phyloP scores from a whole-genome alignment of 306 rosid species.

The Castanea mollissima region DNA sequence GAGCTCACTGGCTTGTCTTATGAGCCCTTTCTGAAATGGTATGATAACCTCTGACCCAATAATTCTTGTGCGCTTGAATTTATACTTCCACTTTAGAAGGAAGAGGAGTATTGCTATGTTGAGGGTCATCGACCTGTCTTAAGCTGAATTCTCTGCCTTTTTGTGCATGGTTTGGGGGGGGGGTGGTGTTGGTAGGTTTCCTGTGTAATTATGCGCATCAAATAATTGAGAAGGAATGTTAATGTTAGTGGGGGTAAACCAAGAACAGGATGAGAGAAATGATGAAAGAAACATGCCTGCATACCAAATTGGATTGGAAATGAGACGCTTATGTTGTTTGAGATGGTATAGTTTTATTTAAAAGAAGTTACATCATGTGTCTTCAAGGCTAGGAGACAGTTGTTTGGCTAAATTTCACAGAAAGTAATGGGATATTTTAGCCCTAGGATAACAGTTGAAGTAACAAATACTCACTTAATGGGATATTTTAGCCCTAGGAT shows the following conservation, averaged over 20 bases:
- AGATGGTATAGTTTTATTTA: not conserved
- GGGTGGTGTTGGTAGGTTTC: not conserved
- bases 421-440: not conserved
- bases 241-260: not conserved
- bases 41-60: too few species aligned
- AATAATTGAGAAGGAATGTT: not conserved
- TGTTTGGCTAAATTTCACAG: not conserved
- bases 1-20: too few species aligned
- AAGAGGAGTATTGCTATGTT: too few species aligned
- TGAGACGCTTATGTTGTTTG: not conserved
- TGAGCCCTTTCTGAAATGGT: too few species aligned
- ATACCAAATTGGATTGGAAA: not conserved
- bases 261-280: not conserved
- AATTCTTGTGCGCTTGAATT: too few species aligned
- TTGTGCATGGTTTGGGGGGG: too few species aligned
- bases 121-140: too few species aligned
- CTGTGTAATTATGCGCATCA: not conserved
- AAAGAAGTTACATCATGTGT: not conserved
- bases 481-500: not conserved
- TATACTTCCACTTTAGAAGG: too few species aligned
- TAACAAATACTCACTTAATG: not conserved
- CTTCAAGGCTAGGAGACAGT: not conserved
- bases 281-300: not conserved
- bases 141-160: too few species aligned
- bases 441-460: not conserved